A percentile compares a stretch with the other conserved stretches of the same genome.
Evolutionary conservation across 1,139 yeast species (phyloP).

Genomic region (Saccharomyces hybrid): DNA sequence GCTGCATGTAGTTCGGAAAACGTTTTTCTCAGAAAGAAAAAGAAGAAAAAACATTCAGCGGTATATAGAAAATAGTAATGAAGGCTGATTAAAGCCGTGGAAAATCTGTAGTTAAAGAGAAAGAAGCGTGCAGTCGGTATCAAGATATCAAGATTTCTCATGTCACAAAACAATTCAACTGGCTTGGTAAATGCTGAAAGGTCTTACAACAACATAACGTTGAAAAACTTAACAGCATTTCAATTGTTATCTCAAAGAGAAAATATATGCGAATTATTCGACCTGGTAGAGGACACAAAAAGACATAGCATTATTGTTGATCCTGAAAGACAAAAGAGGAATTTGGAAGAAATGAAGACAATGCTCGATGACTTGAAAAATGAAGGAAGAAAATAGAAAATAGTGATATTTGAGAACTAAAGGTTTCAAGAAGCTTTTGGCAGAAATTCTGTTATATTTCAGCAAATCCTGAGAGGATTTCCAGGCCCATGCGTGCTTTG

Average conservation of each 20-base stretch:
- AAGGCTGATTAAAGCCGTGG: background rate
- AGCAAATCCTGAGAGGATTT: too few species aligned
- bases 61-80: background rate
- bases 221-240: slow-evolving; percentile 29
- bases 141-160: background rate
- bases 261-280: slow-evolving; percentile 26
- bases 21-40: slow-evolving; percentile 3
- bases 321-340: slow-evolving; percentile 12
- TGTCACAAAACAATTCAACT: background rate
- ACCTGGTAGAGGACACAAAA: slow-evolving; percentile 23
- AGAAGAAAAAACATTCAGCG: background rate
- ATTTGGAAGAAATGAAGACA: slow-evolving; percentile 14
- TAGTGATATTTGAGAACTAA: background rate
- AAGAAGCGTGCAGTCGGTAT: background rate
- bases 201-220: slow-evolving; percentile 17
- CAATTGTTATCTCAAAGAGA: slow-evolving; percentile 26
- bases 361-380: slow-evolving; percentile 13
- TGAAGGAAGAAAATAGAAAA: background rate
- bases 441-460: too few species aligned
- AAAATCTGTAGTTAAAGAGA: slow-evolving; percentile 2
- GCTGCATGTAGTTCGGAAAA: background rate
- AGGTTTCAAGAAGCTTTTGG: background rate
- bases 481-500: background rate
- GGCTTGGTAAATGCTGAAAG: background rate
- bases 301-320: slow-evolving; percentile 13